Base-by-base conservation (phyloP, 352 stramenopile genomes). In the Thraustochytrium striatum region DNA sequence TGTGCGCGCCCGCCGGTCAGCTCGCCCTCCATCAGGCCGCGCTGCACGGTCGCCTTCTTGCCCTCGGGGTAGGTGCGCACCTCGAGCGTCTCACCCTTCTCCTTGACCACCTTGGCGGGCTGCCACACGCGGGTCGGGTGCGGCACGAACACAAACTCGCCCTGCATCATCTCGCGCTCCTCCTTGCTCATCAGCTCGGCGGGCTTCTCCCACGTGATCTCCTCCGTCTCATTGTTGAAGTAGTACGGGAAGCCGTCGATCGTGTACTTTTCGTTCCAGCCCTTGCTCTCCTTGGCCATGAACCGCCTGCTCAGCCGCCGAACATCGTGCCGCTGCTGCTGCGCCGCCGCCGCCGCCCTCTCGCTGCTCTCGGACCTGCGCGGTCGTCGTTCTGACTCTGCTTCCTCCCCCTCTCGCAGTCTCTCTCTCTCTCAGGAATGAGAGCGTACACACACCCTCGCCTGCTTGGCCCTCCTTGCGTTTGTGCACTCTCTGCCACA, bases 151-250 rank as follows among this genome's bases (percentile, higher is more conserved):
- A 87, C 84, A 83, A 83, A 88, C 30, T 83, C 33, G 61, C 16
- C 82, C 81, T 57, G 69, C 70, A 52, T 87, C 84, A 57, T 73
- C 81, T 79, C 84, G 55, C 43, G 72, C 62, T 88, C 85, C 47
- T 81, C 81, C 39, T 83, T 68, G 35, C 83, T 85, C 57, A 85
- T 83, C 21, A 89, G 69, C 25, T 57, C 84, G 57, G 86, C 85
- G 9, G 86, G 87, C 80, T 90, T 89, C 36, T 89, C 86, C 86
- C 86, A 90, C 19, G 82, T 81, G 2, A 87, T 73, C 5, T 80
- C 70, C 55, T 80, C 25, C 19, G 70, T 80, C 19, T 80, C 70
- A 81, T 52, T 62, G 55, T 80, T 70, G 55, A 59, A 69, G 58
- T 81, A 80, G 70, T 72, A 80, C 32, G 70, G 55, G 30, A 65